Conservation (phyloP, 139 green algal genomes). For the Tetraselmis chui region DNA sequence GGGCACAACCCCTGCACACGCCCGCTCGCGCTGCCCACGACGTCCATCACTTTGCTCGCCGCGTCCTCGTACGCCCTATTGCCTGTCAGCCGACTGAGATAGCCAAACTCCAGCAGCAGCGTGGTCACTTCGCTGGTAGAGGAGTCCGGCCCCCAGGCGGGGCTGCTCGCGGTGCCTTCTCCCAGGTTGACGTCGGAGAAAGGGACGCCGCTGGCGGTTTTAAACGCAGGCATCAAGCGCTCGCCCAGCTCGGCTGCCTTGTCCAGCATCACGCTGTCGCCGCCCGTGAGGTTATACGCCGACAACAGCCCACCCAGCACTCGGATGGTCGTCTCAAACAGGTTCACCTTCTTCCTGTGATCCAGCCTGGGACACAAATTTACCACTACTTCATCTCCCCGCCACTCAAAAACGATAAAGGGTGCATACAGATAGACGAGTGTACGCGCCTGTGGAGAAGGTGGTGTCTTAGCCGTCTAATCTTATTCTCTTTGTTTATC, state of each 20-base stretch:
- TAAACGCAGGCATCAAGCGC: conserved; percentile 37
- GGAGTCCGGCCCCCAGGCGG: conserved; percentile 26
- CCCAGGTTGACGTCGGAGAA: conserved; percentile 49
- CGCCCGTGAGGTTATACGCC: conserved; percentile 57
- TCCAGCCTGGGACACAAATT: conserved; percentile 8
- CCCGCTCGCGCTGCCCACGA: conserved; percentile 11
- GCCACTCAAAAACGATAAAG: too few species aligned
- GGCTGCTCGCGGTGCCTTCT: conserved; percentile 8
- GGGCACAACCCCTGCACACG: conserved; percentile 15
- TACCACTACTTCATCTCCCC: too few species aligned
- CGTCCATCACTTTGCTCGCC: conserved; percentile 16
- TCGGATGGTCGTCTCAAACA: conserved; percentile 94
- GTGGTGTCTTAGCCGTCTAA: too few species aligned
- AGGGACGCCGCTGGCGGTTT: conserved; percentile 34
- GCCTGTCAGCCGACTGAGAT: conserved; percentile 24
- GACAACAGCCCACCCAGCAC: conserved; percentile 82
- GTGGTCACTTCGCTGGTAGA: conserved; percentile 67
- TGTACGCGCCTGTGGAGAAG: too few species aligned
- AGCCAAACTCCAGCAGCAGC: conserved; percentile 72
- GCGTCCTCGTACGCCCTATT: conserved; percentile 32
- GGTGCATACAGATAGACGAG: too few species aligned
- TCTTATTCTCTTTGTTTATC: too few species aligned
- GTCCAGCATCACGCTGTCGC: conserved; percentile 17
- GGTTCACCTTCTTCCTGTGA: conserved; percentile 36
- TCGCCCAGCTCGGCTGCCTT: conserved; percentile 33